Base-by-base conservation (phyloP, 345 rosid species). In the Gynandropsis gynandra region DNA sequence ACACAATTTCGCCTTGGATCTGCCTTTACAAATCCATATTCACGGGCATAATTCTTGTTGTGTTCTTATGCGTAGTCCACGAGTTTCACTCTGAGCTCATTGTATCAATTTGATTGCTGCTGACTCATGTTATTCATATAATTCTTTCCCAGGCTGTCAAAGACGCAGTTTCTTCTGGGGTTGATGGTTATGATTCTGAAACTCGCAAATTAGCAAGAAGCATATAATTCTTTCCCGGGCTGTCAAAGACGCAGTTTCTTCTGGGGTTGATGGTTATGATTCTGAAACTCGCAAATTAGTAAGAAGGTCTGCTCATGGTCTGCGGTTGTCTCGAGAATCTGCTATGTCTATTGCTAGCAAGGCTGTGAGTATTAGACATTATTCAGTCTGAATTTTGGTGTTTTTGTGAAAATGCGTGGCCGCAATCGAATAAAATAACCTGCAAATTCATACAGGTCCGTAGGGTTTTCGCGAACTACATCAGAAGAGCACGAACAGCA, bases 261-360 rank as follows among this genome's bases (percentile, higher is more conserved):
- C 97, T 18, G 99, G 99, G 42, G 83, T 77, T 58, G 88, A 83
- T 65, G 90, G 97, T 54, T 85, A 85, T 77, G 94, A 83, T 78
- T 76, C 67, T 21, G 93, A 79, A 38, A 69, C 70, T 33, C 83
- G 73, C 72, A 73, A 72, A 64, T 74, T 87, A 21, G 95, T 93
- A 54, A 83, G 78, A 67, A 88, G 83, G 77, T 88, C 83, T 29
- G 95, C 87, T 49, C 81, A 70, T 60, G 81, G 87, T 17, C 66
- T 85, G 64, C 76, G 82, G 45, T 76, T 85, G 71, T 70, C 94
- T 12, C 76, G 83, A 73, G 95, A 85, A 54, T 76, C 77, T 64
- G 95, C 97, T 41, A 93, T 93, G 89, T 72, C 90, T 46, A 85
- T 81, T 66, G 92, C 89, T 19, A 60, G 87, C 77, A 85, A 83